Evolutionary conservation across 306 rosid genomes (phyloP), one percentile per base, ranked within the genome.

Genomic region (Medicago ruthenica): DNA sequence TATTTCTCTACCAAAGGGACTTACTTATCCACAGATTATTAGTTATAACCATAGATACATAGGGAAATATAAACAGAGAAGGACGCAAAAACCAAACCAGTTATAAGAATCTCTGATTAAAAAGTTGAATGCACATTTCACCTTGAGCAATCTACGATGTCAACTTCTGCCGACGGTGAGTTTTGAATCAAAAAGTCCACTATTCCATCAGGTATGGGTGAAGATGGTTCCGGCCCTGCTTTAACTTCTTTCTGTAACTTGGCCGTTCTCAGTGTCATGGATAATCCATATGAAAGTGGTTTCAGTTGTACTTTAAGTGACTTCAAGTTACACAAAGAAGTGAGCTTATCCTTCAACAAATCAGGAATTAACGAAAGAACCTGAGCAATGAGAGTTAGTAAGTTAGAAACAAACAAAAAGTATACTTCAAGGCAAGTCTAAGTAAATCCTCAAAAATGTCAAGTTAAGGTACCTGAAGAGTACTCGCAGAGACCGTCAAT

Each of bases 131-230:
- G 57, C 67, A 47, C 18, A 69, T 39, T 27, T 81, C 59, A 75
- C 77, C 80, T 81, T 36, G 41, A 24, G 65, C 45, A 59, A 41
- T 69, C n/a, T 40, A 40, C 18, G 67, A 69, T 39, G 20, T 71
- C 27, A 40, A 81, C 80, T 75, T 81, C 22, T 24, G 76, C 77
- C 7, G 68, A 69, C 1, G 76, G 84, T 11, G 80, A 81, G 73
- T 81, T 69, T 62, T 75, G 84, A 81, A 75, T 45, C 77, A 81
- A 61, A 42, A 60, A 81, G 37, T 61, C 73, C 68, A 81, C 61
- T 60, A 75, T 61, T 5, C 80, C 80, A 60, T 75, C 73, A 6
- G 80, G 80, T 61, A 69, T 17, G 3, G 63, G 73, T 13, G 51
- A 45, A 41, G 79, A 45, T 44, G 48, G 57, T 41, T 68, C 72